Conservation (phyloP, 192 early-diverging fungal species). For the Coemansia sp. region DNA sequence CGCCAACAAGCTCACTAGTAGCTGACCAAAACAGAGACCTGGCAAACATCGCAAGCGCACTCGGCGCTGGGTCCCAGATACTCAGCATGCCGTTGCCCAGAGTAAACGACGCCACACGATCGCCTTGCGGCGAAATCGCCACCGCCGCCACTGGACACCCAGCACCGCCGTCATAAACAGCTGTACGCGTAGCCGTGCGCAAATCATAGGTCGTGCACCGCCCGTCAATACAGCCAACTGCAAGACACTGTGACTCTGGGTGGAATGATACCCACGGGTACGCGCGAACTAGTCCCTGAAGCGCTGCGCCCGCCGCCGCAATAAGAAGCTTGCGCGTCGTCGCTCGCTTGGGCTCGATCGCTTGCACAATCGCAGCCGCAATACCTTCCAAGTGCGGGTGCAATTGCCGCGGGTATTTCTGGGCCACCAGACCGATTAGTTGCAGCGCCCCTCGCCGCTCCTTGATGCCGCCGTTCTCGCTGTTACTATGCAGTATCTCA, state of each 20-base stretch:
- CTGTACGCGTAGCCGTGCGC: conserved; percentile 45
- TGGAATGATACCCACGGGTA: conserved; percentile 50
- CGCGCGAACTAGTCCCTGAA: conserved; percentile 42
- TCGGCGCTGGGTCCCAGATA: conserved; percentile 52
- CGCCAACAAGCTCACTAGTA: not conserved
- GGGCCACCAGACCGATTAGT: conserved; percentile 36
- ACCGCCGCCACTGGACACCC: conserved; percentile 37
- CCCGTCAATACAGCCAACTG: conserved; percentile 37
- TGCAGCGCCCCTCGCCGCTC: conserved; percentile 48
- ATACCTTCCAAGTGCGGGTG: conserved; percentile 34
- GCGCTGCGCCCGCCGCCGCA: conserved; percentile 44
- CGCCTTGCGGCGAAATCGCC: conserved; percentile 44
- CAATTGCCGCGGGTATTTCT: conserved; percentile 27
- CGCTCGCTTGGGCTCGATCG: conserved; percentile 43
- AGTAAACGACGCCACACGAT: conserved; percentile 53
- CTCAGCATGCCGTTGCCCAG: conserved; percentile 32
- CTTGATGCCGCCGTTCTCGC: conserved; percentile 5
- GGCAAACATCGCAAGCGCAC: conserved; percentile 50
- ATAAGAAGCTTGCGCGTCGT: conserved; percentile 35
- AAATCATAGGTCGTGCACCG: conserved; percentile 44
- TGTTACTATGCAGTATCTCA: conserved; percentile 18
- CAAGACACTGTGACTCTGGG: conserved; percentile 38
- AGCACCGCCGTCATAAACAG: conserved; percentile 25
- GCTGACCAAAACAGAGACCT: conserved; percentile 43
- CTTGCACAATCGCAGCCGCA: conserved; percentile 34